Conservation (phyloP, 23 red algal genomes). For the Gracilaria domingensis region DNA sequence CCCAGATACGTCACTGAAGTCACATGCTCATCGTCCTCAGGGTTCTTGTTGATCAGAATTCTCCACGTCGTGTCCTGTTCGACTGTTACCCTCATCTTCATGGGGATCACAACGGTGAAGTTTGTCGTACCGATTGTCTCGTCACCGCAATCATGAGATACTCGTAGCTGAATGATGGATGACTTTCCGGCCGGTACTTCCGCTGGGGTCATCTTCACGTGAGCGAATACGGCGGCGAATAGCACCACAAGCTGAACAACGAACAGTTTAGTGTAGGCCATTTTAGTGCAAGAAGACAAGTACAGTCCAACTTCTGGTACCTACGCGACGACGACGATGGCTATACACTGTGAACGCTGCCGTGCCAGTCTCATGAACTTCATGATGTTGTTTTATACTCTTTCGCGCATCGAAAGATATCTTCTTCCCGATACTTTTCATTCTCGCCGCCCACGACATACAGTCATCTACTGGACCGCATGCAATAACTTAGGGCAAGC, state of each 20-base stretch:
- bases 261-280: not conserved
- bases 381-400: not conserved
- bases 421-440: not conserved
- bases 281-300: not conserved
- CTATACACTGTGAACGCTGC: not conserved
- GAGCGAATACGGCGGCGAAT: conserved; percentile 15
- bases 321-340: not conserved
- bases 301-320: not conserved
- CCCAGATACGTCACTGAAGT: conserved; percentile 59
- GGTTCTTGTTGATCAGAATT: conserved; percentile 39
- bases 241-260: not conserved
- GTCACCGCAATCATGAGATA: conserved; percentile 79
- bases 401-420: not conserved
- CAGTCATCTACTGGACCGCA: not conserved
- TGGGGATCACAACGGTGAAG: conserved; percentile 65
- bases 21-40: conserved; percentile 35
- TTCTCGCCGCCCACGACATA: not conserved
- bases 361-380: not conserved
- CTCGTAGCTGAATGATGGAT: conserved; percentile 44
- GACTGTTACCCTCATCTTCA: conserved; percentile 42
- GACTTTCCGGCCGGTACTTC: conserved; percentile 29
- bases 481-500: too few relatives aligned
- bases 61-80: conserved; percentile 65
- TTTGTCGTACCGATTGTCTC: conserved; percentile 77
- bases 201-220: conserved; percentile 50